Percentiles rank a stretch among this genome's conserved stretches.
Evolutionary conservation across 2,329 filamentous ascomycete genomes (phyloP).

Genomic region (Pestalotiopsis sp.): DNA sequence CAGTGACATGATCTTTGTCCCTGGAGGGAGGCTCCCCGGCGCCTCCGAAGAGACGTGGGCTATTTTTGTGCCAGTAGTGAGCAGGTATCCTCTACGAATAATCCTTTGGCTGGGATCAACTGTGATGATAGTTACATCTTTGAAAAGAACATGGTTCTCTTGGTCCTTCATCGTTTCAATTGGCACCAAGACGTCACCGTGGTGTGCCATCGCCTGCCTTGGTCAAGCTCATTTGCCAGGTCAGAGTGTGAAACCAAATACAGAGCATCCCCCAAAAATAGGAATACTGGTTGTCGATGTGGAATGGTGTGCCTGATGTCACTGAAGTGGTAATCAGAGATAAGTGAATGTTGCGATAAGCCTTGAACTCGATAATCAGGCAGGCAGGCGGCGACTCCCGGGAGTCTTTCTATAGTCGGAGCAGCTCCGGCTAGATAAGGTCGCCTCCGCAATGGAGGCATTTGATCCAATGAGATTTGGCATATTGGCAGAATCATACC

Average conservation of each 20-base stretch:
- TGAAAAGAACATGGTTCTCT: constrained; percentile 36
- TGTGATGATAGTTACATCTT: constrained; percentile 53
- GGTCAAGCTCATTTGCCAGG: no score
- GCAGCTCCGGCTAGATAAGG: constrained; percentile 9
- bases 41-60: constrained; percentile 41
- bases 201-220: no score
- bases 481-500: not conserved
- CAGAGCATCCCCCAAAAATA: not conserved
- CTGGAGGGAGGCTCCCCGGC: constrained; percentile 26
- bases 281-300: no score
- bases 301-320: no score
- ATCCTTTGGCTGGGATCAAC: constrained; percentile 47
- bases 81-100: constrained; percentile 48
- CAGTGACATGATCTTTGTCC: constrained; percentile 29
- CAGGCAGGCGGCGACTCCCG: not conserved
- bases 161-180: not conserved
- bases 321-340: not conserved
- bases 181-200: not conserved
- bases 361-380: not conserved
- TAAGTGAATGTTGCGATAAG: not conserved
- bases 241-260: not conserved
- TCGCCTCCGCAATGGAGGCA: not conserved
- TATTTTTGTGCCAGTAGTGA: constrained; percentile 42
- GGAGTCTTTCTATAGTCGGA: not conserved
- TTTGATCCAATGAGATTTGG: not conserved